Evolutionary conservation across 768 basidiomycete species (phyloP), one percentile per base, ranked within the genome.

Genomic region (Rhizopogon sp.): DNA sequence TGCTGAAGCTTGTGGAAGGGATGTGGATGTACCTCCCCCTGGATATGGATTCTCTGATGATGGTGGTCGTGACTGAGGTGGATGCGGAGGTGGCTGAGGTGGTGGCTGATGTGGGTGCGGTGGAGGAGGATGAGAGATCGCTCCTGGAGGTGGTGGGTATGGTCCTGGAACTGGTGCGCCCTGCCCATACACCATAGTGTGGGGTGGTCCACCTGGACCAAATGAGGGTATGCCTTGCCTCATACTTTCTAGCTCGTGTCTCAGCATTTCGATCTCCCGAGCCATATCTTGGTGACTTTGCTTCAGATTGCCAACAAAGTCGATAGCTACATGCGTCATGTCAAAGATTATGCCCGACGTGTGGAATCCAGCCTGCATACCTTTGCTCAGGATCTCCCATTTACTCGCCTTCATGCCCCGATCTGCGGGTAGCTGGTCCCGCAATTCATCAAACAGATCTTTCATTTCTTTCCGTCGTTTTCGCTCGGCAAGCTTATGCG

Each of bases 401-500:
- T 99, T 99, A 74, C 91, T 94, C 17, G 93, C 89, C 67, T 98
- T 98, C 85, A 94, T 90, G 42, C 88, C 93, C 51, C 89, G 82
- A 74, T 93, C 93, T 50, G 88, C 87, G 1, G 97, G 97, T 25
- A 99, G 75, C 64, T 91, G 85, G 69, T 97, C 95, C 55, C 93
- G 81, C 59, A 99, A 74, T 69, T 99, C 97, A 62, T 99, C 97
- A 66, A 98, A 98, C 43, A 99, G 70, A 56, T 98, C 95, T 68
- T 97, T 97, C 97, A 99, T 99, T 74, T 99, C 97, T 72, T 96
- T 98, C 71, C 97, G 79, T 62, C 97, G 75, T 72, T 98, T 98
- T 57, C 97, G 78, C 73, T 99, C 97, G 2, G 97, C 97, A 31
- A 99, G 82, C 66, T 99, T 99, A 73, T 99, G 97, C 2, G 91